Conservation (phyloP, 164 flowering plant species). For the Taxillus chinensis region DNA sequence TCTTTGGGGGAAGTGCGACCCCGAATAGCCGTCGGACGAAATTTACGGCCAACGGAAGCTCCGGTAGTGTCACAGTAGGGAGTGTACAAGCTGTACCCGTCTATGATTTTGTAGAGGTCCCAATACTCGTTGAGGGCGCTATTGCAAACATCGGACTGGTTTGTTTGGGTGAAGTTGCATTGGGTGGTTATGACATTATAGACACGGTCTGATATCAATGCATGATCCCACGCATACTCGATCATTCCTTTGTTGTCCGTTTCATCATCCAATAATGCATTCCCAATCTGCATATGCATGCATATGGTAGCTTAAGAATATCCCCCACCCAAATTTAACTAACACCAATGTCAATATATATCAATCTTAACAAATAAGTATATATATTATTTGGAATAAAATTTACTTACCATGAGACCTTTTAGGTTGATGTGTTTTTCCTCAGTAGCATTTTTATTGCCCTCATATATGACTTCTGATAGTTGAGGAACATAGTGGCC, state of each 20-base stretch:
- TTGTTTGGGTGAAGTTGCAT: slow-evolving; percentile 41
- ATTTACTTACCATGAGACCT: slow-evolving; percentile 50
- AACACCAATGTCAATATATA: no score
- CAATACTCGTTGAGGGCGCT: slow-evolving; percentile 28
- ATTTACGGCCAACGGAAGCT: not conserved
- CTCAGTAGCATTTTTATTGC: slow-evolving; percentile 28
- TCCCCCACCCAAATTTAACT: no score
- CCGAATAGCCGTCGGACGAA: no score
- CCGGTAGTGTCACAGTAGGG: slow-evolving; percentile 33
- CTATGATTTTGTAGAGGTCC: slow-evolving; percentile 45
- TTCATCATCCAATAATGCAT: slow-evolving; percentile 54
- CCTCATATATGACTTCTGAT: slow-evolving; percentile 47
- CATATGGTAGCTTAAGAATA: no score
- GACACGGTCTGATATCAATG: slow-evolving; percentile 54
- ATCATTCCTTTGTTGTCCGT: slow-evolving; percentile 61
- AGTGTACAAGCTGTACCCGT: slow-evolving; percentile 71
- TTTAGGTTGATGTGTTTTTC: slow-evolving; percentile 44
- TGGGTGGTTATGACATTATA: slow-evolving; percentile 23
- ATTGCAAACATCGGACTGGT: slow-evolving; percentile 17
- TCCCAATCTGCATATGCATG: slow-evolving; percentile 45
- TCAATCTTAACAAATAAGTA: no score
- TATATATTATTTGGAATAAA: no score
- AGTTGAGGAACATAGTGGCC: slow-evolving; percentile 80
- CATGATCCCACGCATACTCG: slow-evolving; percentile 80
- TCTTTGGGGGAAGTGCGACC: no score